Conservation (phyloP, 257 asterid genomes). For the Plantago major region DNA sequence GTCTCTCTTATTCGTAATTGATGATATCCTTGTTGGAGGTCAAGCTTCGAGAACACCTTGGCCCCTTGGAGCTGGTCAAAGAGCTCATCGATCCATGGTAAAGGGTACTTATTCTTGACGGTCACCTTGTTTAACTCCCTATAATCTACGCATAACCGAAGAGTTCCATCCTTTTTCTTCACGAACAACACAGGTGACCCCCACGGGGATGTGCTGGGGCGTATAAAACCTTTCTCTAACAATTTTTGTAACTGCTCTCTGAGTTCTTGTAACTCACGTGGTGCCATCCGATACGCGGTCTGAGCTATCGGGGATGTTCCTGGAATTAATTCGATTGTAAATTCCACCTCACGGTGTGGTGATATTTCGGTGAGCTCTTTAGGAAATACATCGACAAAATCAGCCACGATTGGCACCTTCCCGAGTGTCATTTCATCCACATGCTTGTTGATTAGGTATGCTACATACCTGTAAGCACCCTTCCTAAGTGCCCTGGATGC, state of each 20-base stretch:
- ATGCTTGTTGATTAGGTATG: neutral
- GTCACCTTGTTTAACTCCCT: neutral
- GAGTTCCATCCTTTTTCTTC: too few species aligned
- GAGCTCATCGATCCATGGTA: neutral
- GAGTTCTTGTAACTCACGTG: neutral
- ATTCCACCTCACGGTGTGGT: too few species aligned
- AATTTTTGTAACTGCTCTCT: neutral
- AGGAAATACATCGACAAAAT: neutral
- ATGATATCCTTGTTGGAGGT: neutral
- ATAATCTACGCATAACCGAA: too few species aligned
- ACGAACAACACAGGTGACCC: too few species aligned
- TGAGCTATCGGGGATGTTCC: neutral
- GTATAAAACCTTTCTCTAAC: neutral
- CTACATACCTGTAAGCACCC: too few species aligned
- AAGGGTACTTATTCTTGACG: neutral
- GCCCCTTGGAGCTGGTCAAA: constrained; percentile 1
- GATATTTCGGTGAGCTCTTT: too few species aligned
- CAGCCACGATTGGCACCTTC: neutral
- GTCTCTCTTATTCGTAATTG: neutral
- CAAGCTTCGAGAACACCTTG: neutral
- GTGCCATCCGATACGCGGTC: neutral
- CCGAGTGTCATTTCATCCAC: neutral
- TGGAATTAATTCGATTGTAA: neutral
- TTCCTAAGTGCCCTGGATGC: too few species aligned
- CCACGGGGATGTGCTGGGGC: neutral